A percentile compares a stretch with the other conserved stretches of the same genome.
Evolutionary conservation across 2,329 filamentous ascomycete species (phyloP).

Genomic region (Fusarium graminum): DNA sequence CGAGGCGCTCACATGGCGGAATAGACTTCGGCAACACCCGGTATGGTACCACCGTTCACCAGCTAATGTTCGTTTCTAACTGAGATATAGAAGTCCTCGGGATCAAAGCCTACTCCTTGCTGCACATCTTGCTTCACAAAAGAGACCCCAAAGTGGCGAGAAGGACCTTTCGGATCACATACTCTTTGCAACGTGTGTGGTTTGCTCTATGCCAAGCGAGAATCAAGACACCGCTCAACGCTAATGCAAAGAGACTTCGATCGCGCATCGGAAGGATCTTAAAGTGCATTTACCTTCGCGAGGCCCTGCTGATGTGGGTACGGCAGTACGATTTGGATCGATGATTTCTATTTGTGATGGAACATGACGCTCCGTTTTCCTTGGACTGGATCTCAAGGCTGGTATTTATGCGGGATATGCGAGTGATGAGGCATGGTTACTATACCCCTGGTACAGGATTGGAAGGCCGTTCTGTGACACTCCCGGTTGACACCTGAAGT

Average conservation of each 20-base stretch:
- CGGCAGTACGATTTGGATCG: not conserved
- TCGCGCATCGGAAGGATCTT: not conserved
- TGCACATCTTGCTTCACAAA: conserved; percentile 30
- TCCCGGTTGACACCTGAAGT: conserved; percentile 19
- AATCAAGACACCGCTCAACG: conserved; percentile 5
- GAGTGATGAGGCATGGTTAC: conserved; percentile 31
- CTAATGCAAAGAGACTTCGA: not conserved
- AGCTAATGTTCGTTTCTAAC: not conserved
- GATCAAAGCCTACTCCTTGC: conserved; percentile 4
- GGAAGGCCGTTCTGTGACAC: conserved; percentile 21
- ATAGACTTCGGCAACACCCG: conserved; percentile 20
- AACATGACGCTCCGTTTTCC: not conserved
- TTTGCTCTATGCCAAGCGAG: conserved; percentile 19
- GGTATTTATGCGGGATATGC: not conserved
- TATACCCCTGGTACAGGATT: conserved; percentile 32
- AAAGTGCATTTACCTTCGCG: not conserved
- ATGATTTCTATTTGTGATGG: rapidly evolving
- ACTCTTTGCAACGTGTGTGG: conserved; percentile 29
- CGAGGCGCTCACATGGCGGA: conserved; percentile 30
- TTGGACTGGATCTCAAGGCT: not conserved
- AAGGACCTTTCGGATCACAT: conserved; percentile 28
- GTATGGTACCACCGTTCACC: not conserved
- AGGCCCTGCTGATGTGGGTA: not conserved
- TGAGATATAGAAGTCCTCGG: conserved; percentile 10
- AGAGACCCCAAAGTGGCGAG: conserved; percentile 26